A percentile compares a stretch with the other conserved stretches of the same genome.
Conservation (phyloP, 2,329 filamentous ascomycete species). For the Aureobasidium sp. region DNA sequence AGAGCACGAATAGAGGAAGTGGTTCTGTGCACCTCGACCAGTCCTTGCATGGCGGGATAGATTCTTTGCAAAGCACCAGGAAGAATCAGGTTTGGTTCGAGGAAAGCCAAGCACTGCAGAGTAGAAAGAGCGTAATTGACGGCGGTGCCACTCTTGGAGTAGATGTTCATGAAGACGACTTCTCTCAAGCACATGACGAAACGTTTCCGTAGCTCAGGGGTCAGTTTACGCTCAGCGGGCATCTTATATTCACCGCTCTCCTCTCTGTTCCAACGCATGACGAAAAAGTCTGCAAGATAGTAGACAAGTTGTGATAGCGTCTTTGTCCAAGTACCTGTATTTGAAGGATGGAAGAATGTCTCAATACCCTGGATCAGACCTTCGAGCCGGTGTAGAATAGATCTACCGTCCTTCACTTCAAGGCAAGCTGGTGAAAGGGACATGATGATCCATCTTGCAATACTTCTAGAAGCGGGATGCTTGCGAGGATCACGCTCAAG, state of each 20-base stretch:
- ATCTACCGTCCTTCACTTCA: constrained; percentile 55
- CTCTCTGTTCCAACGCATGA: constrained; percentile 95
- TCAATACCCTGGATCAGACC: constrained; percentile 90
- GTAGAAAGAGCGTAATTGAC: constrained; percentile 88
- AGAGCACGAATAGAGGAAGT: constrained; percentile 87
- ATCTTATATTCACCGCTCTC: constrained; percentile 85
- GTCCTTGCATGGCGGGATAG: constrained; percentile 90
- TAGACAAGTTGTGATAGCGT: constrained; percentile 84
- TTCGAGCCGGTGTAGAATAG: constrained; percentile 76
- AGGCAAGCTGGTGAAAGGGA: constrained; percentile 81
- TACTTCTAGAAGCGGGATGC: constrained; percentile 83
- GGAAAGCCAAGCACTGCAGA: constrained; percentile 77
- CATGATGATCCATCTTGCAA: constrained; percentile 87
- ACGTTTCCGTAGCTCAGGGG: constrained; percentile 69
- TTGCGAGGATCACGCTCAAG: constrained; percentile 90
- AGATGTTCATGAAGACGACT: constrained; percentile 96
- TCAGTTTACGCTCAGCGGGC: constrained; percentile 70
- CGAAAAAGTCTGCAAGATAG: constrained; percentile 90
- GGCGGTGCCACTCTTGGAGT: constrained; percentile 86
- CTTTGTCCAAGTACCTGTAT: constrained; percentile 85
- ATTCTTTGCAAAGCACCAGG: constrained; percentile 92
- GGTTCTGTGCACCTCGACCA: constrained; percentile 94
- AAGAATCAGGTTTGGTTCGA: constrained; percentile 85
- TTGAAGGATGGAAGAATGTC: constrained; percentile 98
- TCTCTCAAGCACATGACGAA: constrained; percentile 87